Base-by-base conservation (phyloP, 495 filamentous ascomycete genomes). In the Sphaerosporella brunnea region DNA sequence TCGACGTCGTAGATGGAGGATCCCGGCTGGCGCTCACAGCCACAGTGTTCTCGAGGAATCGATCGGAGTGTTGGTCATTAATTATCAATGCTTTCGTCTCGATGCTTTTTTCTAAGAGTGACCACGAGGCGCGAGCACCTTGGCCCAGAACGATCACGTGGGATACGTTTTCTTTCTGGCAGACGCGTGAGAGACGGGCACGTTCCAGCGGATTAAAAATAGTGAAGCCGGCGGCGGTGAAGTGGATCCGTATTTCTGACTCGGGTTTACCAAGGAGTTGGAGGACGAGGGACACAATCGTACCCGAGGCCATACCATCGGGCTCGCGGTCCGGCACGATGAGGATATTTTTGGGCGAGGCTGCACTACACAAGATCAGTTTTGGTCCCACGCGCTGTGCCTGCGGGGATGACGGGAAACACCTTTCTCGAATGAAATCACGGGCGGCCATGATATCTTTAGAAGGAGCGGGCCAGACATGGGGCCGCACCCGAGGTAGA, bases 301-400 rank as follows among this genome's bases (percentile, higher is more conserved):
- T 71, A 1, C 75, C 75, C 1, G 75, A 68, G 32, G 66, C 65
- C 13, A 79, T 62, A 3, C 75, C 75, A 58, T 79, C 75, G 18
- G 71, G 71, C 55, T 77, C 75, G 50, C 76, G 77, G 56, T 77
- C 75, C 3, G 75, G 75, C 2, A 73, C 64, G 20, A 79, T 68
- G 36, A 78, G 60, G 0, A 56, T 62, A 15, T 53, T 55, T 24
- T 55, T 37, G 19, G 55, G 47, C 2, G 63, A 45, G 25, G 25
- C 9, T n/a, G 43, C 43, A 23, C 40, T 43, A 23, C 13, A 13
- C 7, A 11, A 18, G 10, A 23, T 43, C 11, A 43, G 40, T 13
- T n/a, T n/a, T n/a, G n/a, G n/a, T n/a, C n/a, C n/a, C n/a, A n/a
- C n/a, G n/a, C n/a, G n/a, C n/a, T n/a, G n/a, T n/a, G n/a, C n/a